Conservation (phyloP, 371 early-diverging fungal genomes). For the Mortierella sp. region DNA sequence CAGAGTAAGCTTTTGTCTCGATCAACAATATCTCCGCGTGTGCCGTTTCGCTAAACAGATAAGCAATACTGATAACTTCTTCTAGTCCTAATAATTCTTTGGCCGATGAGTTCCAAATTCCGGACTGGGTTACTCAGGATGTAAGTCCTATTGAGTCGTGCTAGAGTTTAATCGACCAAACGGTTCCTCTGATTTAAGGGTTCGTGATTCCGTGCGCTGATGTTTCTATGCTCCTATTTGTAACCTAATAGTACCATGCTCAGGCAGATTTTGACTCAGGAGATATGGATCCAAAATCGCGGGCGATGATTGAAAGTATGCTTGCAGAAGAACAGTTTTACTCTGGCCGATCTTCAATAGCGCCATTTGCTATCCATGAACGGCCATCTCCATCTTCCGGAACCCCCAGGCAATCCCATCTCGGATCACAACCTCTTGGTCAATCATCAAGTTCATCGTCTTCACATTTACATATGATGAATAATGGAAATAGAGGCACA, state of each 20-base stretch:
- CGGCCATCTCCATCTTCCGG: neutral
- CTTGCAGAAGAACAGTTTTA: slow-evolving; percentile 78
- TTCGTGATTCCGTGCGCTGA: neutral
- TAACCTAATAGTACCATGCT: slow-evolving; percentile 31
- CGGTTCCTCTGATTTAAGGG: neutral
- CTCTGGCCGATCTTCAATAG: slow-evolving; percentile 54
- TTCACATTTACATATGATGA: slow-evolving; percentile 6
- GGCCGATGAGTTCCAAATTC: slow-evolving; percentile 40
- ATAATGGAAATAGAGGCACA: neutral
- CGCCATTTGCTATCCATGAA: neutral
- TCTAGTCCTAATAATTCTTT: slow-evolving; percentile 12
- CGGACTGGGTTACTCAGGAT: slow-evolving; percentile 52
- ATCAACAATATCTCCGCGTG: neutral
- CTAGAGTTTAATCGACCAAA: neutral
- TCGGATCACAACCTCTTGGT: neutral
- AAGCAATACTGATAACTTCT: neutral
- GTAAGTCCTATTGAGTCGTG: slow-evolving; percentile 13
- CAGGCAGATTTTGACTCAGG: slow-evolving; percentile 30
- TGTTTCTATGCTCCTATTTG: neutral
- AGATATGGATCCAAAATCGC: slow-evolving; percentile 73
- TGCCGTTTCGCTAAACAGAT: neutral
- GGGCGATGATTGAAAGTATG: slow-evolving; percentile 76
- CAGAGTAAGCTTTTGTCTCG: slow-evolving; percentile 10
- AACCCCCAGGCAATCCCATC: neutral
- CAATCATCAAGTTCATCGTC: neutral